These are phyloP conservation scores for Anisodus acutangulus DNA, from an alignment of 257 asterid genomes.

Conservation along the genomic window DNA sequence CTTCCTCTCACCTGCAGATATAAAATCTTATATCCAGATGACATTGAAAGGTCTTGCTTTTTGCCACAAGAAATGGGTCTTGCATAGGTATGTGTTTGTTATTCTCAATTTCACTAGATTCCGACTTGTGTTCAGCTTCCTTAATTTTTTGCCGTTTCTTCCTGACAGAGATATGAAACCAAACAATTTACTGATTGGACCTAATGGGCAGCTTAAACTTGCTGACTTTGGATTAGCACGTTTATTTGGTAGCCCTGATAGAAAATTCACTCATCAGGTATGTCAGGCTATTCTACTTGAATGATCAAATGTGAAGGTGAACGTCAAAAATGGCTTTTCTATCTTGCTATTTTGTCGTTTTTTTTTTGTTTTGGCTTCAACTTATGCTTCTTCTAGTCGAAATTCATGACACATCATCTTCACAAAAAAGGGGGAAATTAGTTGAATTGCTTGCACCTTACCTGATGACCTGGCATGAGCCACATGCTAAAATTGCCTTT, in stretches of 20 bases:
- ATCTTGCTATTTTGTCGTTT: background rate
- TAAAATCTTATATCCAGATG: slow-evolving; percentile 94
- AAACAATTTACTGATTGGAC: slow-evolving; percentile 91
- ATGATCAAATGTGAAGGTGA: slow-evolving; percentile 18
- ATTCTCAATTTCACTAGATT: slow-evolving; percentile 22
- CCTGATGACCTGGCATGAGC: background rate
- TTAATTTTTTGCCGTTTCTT: slow-evolving; percentile 30
- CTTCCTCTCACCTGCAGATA: slow-evolving; percentile 90
- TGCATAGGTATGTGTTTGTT: slow-evolving; percentile 70
- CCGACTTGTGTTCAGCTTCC: slow-evolving; percentile 8
- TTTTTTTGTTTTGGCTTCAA: background rate
- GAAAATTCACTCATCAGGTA: slow-evolving; percentile 98
- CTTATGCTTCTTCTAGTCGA: slow-evolving; percentile 5
- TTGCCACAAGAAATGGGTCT: slow-evolving; percentile 93
- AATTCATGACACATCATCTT: background rate
- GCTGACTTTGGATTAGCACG: slow-evolving; percentile 99
- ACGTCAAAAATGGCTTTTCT: background rate
- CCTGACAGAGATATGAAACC: slow-evolving; percentile 95
- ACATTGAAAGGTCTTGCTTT: slow-evolving; percentile 87
- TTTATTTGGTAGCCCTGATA: slow-evolving; percentile 91
- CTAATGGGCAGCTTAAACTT: slow-evolving; percentile 88
- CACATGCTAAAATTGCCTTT: background rate
- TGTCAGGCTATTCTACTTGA: slow-evolving; percentile 17
- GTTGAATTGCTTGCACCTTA: background rate
- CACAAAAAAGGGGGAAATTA: background rate